These are phyloP conservation scores for Fraxinus floribunda DNA, from an alignment of 305 asterid species.

Conservation along the genomic window DNA sequence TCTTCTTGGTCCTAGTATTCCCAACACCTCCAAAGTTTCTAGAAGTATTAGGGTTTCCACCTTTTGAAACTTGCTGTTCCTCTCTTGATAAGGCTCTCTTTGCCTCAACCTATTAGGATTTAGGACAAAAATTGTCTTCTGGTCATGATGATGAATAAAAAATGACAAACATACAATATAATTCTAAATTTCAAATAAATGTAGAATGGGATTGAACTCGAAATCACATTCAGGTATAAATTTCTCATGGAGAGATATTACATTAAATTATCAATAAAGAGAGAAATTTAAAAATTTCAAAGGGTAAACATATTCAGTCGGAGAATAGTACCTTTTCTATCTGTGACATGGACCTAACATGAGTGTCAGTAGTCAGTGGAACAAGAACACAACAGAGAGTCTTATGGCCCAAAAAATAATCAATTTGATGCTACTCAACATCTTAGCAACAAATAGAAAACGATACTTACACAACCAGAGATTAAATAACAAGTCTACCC, in stretches of 20 bases:
- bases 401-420: background rate
- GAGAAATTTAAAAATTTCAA: background rate
- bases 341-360: background rate
- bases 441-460: background rate
- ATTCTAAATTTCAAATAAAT: background rate
- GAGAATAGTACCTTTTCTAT: background rate
- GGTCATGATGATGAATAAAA: slow-evolving; percentile 2
- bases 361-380: background rate
- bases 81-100: slow-evolving; percentile 58
- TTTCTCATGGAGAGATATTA: background rate
- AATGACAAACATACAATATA: background rate
- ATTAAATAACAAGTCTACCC: background rate
- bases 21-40: slow-evolving; percentile 27
- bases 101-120: slow-evolving; percentile 43
- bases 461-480: background rate
- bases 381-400: background rate
- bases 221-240: background rate
- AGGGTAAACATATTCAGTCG: background rate
- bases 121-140: slow-evolving; percentile 1
- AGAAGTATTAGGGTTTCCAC: slow-evolving; percentile 37
- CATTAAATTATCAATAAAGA: background rate
- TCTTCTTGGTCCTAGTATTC: slow-evolving; percentile 14
- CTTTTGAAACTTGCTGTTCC: slow-evolving; percentile 49
- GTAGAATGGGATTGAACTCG: background rate
- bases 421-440: background rate